Conservation (phyloP, 2,329 filamentous ascomycete genomes). For the Leptographium procerum region DNA sequence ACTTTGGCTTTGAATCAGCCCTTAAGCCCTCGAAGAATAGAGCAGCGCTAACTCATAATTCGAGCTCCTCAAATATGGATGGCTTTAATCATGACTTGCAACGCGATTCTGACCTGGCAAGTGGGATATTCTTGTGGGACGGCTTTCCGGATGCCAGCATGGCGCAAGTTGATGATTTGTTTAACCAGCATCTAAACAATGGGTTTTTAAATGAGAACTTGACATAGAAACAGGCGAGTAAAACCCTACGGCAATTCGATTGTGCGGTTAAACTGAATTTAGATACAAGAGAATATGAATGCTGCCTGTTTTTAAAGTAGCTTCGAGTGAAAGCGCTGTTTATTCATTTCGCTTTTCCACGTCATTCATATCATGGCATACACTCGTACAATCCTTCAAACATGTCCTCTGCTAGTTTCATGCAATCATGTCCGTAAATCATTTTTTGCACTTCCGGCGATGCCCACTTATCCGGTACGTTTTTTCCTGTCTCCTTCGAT, state of each 20-base stretch:
- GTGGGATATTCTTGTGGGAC: slow-evolving; percentile 5
- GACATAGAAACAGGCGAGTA: background rate
- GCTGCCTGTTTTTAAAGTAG: too few species aligned
- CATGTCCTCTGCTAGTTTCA: slow-evolving; percentile 38
- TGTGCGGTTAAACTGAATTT: too few species aligned
- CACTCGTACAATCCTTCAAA: slow-evolving; percentile 36
- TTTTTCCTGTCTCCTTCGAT: slow-evolving; percentile 32
- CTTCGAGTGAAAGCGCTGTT: background rate
- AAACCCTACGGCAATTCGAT: too few species aligned
- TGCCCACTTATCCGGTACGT: slow-evolving; percentile 57
- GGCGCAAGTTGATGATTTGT: slow-evolving; percentile 4
- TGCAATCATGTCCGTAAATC: slow-evolving; percentile 54
- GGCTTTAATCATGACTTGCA: background rate
- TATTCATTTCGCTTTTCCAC: background rate
- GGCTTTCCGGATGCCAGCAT: slow-evolving; percentile 8
- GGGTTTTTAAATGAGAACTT: background rate
- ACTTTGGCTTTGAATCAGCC: background rate
- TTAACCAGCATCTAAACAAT: slow-evolving; percentile 2
- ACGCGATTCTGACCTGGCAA: background rate
- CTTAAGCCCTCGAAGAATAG: background rate
- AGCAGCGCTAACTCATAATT: background rate
- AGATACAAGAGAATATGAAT: too few species aligned
- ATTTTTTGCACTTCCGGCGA: slow-evolving; percentile 56
- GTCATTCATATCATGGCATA: background rate
- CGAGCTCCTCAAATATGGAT: background rate